Evolutionary conservation across 805 yeast species (phyloP).

Genomic region (Teunomyces barrocoloradensis): DNA sequence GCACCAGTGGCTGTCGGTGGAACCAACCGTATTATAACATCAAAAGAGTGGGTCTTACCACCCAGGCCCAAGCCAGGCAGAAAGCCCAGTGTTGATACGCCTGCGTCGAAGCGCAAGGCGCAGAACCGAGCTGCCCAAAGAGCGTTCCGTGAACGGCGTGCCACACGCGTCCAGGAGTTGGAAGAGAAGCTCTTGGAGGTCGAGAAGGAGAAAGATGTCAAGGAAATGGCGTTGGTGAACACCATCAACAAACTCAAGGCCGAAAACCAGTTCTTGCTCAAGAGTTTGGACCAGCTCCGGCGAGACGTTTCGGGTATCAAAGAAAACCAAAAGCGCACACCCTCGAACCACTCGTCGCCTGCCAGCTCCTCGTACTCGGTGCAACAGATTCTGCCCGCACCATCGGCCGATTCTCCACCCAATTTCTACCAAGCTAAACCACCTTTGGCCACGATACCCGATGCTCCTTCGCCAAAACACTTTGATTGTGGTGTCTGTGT

Average conservation of each 20-base stretch:
- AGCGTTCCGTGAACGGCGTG: conserved; percentile 85
- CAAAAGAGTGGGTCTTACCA: conserved; percentile 59
- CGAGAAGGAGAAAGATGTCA: conserved; percentile 62
- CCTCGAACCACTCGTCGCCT: conserved; percentile 6
- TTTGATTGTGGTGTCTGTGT: conserved; percentile 63
- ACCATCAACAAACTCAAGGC: conserved; percentile 48
- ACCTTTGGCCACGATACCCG: conserved; percentile 3
- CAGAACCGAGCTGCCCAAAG: conserved; percentile 94
- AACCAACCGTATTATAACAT: conserved; percentile 51
- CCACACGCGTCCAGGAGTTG: conserved; percentile 74
- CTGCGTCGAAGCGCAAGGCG: conserved; percentile 82
- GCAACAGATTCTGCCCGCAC: conserved; percentile 55
- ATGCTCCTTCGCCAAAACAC: conserved; percentile 18
- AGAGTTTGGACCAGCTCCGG: conserved; percentile 42
- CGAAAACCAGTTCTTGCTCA: conserved; percentile 44
- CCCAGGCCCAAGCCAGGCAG: conserved; percentile 62
- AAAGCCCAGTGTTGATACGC: conserved; percentile 70
- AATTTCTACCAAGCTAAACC: conserved; percentile 7
- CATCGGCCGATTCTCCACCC: conserved; percentile 49
- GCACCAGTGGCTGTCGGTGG: conserved; percentile 2
- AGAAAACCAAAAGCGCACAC: conserved; percentile 4
- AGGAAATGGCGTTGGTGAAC: conserved; percentile 53
- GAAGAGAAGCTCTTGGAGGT: conserved; percentile 66
- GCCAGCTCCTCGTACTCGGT: conserved; percentile 28
- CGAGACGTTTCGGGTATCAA: conserved; percentile 25